Base-by-base conservation (phyloP, 495 filamentous ascomycete species). In the Penicillium goetzii region DNA sequence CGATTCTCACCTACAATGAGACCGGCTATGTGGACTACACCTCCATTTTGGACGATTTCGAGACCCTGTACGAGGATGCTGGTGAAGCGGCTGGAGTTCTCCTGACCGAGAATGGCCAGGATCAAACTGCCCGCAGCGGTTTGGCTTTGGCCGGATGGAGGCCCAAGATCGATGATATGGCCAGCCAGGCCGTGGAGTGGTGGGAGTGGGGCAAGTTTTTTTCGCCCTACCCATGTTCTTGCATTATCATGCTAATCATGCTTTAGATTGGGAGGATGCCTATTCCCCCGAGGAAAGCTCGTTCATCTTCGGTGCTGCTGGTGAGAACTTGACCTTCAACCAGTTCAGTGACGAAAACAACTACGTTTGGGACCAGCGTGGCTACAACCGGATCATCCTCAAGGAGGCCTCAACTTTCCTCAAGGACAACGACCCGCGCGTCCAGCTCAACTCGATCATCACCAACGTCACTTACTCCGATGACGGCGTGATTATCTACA, bases 321-420 rank as follows among this genome's bases (percentile, higher is more conserved):
- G 76, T 23, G 56, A 79, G 59, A 84, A 84, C 65, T 65, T 80
- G 8, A 81, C 80, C 7, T 82, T 78, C 62, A 78, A 83, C 67
- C 75, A 80, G 55, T 84, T 76, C 59, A 81, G 79, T 21, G 82
- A 85, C 11, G 81, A 79, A 33, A 91, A 91, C 68, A 88, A 91
- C 71, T 88, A 84, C 61, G 88, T 90, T 26, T 76, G 79, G 60
- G 90, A 92, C 70, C 82, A 83, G 40, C 80, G 86, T 4, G 90
- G 90, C n/a, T 92, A 86, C 74, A 89, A 85, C 68, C 68, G 78
- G 40, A 84, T 87, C 47, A 82, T 92, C 54, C 74, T 83, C 23
- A 79, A 81, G 33, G 84, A 90, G 63, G 89, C 88, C n/a, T 77
- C 78, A 4, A 85, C 83, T 2, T 89, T 90, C 68, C 78, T 91